Percentiles rank a stretch among this genome's conserved stretches.
These are phyloP conservation scores for Neofusicoccum ribis DNA, from an alignment of 2,329 filamentous ascomycete genomes.

Conservation along the genomic window DNA sequence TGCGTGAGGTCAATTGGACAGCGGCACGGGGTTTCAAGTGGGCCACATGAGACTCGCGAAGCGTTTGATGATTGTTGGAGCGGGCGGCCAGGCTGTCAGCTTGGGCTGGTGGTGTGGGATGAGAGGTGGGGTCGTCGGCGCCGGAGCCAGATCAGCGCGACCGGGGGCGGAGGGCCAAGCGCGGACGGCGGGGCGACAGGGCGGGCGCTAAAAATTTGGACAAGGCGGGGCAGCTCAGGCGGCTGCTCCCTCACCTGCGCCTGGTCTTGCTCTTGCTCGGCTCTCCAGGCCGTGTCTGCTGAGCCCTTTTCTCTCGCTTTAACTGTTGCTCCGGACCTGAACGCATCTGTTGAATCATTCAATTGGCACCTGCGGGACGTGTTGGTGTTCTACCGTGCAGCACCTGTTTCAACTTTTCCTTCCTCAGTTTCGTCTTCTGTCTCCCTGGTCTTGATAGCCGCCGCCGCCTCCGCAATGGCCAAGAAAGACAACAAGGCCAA, in stretches of 20 bases:
- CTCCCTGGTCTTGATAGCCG: no score
- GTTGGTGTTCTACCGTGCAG: no score
- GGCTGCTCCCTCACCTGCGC: neutral
- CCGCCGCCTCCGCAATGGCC: slow-evolving; percentile 41
- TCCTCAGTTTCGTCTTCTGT: no score
- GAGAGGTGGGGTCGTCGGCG: neutral
- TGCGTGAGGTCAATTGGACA: neutral
- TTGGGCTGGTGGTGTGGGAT: neutral
- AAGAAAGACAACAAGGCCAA: slow-evolving; percentile 54
- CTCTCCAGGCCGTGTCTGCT: no score
- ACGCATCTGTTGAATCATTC: no score
- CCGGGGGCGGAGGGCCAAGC: slow-evolving; percentile 1
- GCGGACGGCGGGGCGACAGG: neutral
- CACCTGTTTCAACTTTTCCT: neutral
- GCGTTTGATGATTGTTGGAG: neutral
- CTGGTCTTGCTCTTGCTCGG: neutral
- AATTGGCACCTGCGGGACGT: no score
- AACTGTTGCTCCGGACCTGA: no score
- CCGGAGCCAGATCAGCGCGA: neutral
- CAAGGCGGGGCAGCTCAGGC: neutral
- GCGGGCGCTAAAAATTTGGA: slow-evolving; percentile 15
- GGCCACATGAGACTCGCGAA: neutral
- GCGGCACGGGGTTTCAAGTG: neutral
- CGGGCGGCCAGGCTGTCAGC: neutral
- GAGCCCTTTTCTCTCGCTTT: no score